Percentiles rank a stretch among this genome's conserved stretches.
Evolutionary conservation across 495 filamentous ascomycete genomes (phyloP).

Genomic region (Trichoderma orchidacearum): DNA sequence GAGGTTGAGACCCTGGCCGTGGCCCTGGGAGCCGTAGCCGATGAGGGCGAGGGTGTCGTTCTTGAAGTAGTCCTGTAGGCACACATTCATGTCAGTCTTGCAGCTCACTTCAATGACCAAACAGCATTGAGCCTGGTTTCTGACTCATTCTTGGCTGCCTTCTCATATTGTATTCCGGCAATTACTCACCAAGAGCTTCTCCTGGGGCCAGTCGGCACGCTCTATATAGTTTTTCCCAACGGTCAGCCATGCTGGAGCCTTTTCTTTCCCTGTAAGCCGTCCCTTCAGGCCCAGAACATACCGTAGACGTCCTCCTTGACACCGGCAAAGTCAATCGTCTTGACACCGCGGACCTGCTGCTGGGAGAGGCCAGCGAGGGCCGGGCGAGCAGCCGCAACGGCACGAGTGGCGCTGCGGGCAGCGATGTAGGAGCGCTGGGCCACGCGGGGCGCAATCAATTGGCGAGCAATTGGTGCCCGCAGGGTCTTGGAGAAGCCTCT

Average conservation of each 20-base stretch:
- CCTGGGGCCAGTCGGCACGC: slow-evolving; percentile 93
- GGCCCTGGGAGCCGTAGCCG: slow-evolving; percentile 95
- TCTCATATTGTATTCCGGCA: not conserved
- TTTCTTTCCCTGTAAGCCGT: no score
- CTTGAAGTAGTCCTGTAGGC: slow-evolving; percentile 90
- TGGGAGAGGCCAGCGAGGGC: slow-evolving; percentile 32
- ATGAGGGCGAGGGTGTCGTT: slow-evolving; percentile 98
- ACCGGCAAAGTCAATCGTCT: slow-evolving; percentile 92
- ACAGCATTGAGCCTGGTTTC: not conserved
- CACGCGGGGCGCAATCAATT: slow-evolving; percentile 48
- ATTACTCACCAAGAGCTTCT: slow-evolving; percentile 78
- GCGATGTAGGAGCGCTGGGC: slow-evolving; percentile 60
- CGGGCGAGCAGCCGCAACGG: slow-evolving; percentile 36
- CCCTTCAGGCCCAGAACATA: no score
- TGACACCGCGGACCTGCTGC: slow-evolving; percentile 62
- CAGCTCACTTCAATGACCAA: not conserved
- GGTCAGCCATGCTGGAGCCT: no score
- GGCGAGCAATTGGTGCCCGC: slow-evolving; percentile 59
- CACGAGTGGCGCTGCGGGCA: slow-evolving; percentile 44
- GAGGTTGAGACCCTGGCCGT: slow-evolving; percentile 97
- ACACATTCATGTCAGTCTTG: not conserved
- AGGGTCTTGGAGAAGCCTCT: slow-evolving; percentile 71
- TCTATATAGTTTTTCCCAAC: slow-evolving; percentile 38
- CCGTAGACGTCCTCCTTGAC: slow-evolving; percentile 85
- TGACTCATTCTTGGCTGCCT: not conserved